Conservation (phyloP, 768 basidiomycete genomes). For the Lactifluus volemus region DNA sequence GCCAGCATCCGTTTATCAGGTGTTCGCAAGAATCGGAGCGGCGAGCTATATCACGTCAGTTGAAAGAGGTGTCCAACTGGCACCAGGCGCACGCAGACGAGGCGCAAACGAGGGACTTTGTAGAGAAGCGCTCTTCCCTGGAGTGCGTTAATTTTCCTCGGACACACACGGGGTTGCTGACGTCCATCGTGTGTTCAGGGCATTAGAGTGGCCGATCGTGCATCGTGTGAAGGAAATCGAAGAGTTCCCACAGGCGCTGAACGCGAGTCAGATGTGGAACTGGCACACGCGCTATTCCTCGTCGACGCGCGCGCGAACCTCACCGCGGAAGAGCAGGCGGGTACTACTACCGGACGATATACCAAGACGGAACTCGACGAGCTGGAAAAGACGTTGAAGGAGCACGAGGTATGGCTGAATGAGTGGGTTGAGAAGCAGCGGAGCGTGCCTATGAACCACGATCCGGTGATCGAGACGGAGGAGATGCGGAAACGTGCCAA, state of each 20-base stretch:
- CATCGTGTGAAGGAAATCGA: slow-evolving; percentile 86
- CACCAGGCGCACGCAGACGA: slow-evolving; percentile 74
- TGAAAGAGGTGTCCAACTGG: slow-evolving; percentile 77
- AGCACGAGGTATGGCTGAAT: slow-evolving; percentile 78
- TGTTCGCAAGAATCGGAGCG: slow-evolving; percentile 74
- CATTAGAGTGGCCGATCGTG: slow-evolving; percentile 71
- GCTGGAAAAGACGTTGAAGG: slow-evolving; percentile 67
- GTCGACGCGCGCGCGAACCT: slow-evolving; percentile 67
- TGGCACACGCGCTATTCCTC: slow-evolving; percentile 87
- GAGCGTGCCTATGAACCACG: slow-evolving; percentile 57
- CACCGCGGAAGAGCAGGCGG: slow-evolving; percentile 52
- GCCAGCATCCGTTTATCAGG: slow-evolving; percentile 70
- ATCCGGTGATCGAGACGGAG: slow-evolving; percentile 77
- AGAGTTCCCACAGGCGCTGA: slow-evolving; percentile 74
- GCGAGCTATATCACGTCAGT: slow-evolving; percentile 48
- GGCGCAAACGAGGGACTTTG: slow-evolving; percentile 67
- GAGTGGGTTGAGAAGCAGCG: slow-evolving; percentile 80
- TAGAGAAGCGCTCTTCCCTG: slow-evolving; percentile 65
- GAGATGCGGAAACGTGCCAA: slow-evolving; percentile 84
- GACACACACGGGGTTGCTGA: not conserved
- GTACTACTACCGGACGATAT: slow-evolving; percentile 65
- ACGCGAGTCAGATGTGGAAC: slow-evolving; percentile 79
- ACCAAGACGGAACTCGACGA: slow-evolving; percentile 76
- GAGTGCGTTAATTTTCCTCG: slow-evolving; percentile 52
- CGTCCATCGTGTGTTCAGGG: slow-evolving; percentile 34